phyloP scores from a whole-genome alignment of 176 grass and related monocot species.

The bread wheat (Triticum aestivum) region DNA sequence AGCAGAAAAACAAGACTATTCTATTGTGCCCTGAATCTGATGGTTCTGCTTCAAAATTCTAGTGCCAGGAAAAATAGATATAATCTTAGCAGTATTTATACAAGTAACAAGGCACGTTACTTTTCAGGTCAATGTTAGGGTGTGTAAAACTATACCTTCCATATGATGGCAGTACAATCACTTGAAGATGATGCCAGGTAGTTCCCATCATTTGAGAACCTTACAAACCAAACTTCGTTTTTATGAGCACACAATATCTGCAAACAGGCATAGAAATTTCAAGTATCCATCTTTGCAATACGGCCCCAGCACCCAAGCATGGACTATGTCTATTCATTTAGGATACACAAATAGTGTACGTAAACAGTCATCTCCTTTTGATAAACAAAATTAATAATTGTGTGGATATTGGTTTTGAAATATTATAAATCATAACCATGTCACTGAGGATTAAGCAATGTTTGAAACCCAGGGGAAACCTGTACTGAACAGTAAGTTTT shows the following conservation, averaged over 20 bases:
- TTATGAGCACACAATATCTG: slow-evolving; percentile 90
- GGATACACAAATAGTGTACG: slow-evolving; percentile 19
- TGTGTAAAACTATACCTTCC: slow-evolving; percentile 57
- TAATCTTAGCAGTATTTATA: slow-evolving; percentile 15
- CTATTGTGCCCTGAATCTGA: not conserved
- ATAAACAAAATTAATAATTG: not conserved
- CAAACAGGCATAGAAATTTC: slow-evolving; percentile 51
- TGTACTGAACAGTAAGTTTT: not conserved
- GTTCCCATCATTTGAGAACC: slow-evolving; percentile 92
- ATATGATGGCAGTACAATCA: slow-evolving; percentile 96
- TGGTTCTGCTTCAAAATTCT: slow-evolving; percentile 9
- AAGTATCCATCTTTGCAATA: slow-evolving; percentile 35
- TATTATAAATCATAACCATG: not conserved
- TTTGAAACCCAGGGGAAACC: not conserved
- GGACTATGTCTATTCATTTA: slow-evolving; percentile 29
- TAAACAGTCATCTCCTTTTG: not conserved
- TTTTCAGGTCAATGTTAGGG: not conserved
- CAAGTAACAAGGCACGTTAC: slow-evolving; percentile 9
- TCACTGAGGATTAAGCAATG: not conserved
- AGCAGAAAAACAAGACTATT: not conserved
- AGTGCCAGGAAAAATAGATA: slow-evolving; percentile 11
- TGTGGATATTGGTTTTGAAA: slow-evolving; percentile 9
- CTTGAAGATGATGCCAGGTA: slow-evolving; percentile 89
- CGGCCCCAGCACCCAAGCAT: slow-evolving; percentile 21
- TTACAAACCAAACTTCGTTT: slow-evolving; percentile 99